Evolutionary conservation across 2,329 filamentous ascomycete genomes (phyloP).

Genomic region (Cladobotryum mycophilum): DNA sequence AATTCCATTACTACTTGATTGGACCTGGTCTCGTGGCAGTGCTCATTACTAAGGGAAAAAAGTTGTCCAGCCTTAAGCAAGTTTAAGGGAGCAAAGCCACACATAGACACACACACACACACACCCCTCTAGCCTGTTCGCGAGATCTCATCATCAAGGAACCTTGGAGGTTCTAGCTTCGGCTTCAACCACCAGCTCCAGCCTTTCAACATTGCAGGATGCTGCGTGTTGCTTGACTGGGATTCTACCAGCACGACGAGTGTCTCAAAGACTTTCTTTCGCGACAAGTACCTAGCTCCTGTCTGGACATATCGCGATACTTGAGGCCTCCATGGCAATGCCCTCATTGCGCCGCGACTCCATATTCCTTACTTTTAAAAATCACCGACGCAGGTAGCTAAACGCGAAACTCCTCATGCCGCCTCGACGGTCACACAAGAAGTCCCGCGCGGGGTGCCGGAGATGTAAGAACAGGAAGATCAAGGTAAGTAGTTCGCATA

Average conservation of each 20-base stretch:
- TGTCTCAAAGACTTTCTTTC: too few relatives aligned
- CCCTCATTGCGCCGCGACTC: slow-evolving; percentile 21
- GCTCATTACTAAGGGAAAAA: too few relatives aligned
- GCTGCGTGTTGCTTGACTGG: slow-evolving; percentile 5
- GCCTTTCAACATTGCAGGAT: slow-evolving; percentile 12
- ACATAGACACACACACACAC: too few relatives aligned
- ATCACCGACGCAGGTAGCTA: slow-evolving; percentile 17
- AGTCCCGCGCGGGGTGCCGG: slow-evolving; percentile 60
- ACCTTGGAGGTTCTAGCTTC: neutral
- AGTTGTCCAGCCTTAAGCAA: too few relatives aligned
- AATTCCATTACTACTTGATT: too few relatives aligned
- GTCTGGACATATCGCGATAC: too few relatives aligned
- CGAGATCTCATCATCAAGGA: slow-evolving; percentile 1
- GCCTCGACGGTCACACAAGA: slow-evolving; percentile 62
- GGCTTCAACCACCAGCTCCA: slow-evolving; percentile 2
- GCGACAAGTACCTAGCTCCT: too few relatives aligned
- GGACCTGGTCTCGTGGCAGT: too few relatives aligned
- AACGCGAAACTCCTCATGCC: slow-evolving; percentile 42
- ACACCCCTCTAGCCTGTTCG: too few relatives aligned
- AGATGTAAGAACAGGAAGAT: slow-evolving; percentile 64
- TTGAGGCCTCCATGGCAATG: slow-evolving; percentile 25
- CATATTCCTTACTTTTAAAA: slow-evolving; percentile 21
- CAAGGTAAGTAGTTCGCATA: slow-evolving; percentile 43
- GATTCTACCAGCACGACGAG: neutral
- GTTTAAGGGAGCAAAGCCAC: too few relatives aligned